Conservation (phyloP, 73 alveolate genomes). For the Paramecium primaurelia region DNA sequence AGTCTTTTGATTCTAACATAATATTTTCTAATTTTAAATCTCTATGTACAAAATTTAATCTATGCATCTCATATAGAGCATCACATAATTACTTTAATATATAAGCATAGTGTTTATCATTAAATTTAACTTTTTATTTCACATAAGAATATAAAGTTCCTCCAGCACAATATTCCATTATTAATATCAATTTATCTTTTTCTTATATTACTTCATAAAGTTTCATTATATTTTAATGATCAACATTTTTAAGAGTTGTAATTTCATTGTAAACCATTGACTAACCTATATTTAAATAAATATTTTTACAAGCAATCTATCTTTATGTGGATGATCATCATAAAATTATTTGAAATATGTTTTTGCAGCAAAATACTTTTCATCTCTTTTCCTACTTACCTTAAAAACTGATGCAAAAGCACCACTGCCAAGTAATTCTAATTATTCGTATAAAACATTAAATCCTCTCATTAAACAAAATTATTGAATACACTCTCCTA, state of each 20-base stretch:
- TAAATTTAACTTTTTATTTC: not conserved
- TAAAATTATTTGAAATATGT: not conserved
- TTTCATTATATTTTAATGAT: constrained; percentile 90
- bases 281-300: not conserved
- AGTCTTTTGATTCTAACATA: constrained; percentile 48
- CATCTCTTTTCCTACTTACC: constrained; percentile 24
- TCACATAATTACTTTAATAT: constrained; percentile 27
- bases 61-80: constrained; percentile 42
- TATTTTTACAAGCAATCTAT: not conserved
- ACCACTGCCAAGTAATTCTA: not conserved
- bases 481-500: not conserved
- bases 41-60: constrained; percentile 49
- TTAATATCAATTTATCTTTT: constrained; percentile 81
- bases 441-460: not conserved
- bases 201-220: constrained; percentile 90
- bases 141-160: not conserved
- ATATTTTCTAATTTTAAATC: constrained; percentile 64
- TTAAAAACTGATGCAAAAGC: constrained; percentile 28
- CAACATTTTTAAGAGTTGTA: constrained; percentile 74
- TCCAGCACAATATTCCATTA: constrained; percentile 75
- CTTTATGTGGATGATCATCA: constrained; percentile 25
- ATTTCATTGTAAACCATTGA: constrained; percentile 70
- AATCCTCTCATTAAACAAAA: constrained; percentile 23
- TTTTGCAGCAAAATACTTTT: constrained; percentile 21
- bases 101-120: not conserved